Percentiles rank a stretch among this genome's conserved stretches.
phyloP scores from a whole-genome alignment of 2,329 filamentous ascomycete genomes.

The Aspergillus sp. region DNA sequence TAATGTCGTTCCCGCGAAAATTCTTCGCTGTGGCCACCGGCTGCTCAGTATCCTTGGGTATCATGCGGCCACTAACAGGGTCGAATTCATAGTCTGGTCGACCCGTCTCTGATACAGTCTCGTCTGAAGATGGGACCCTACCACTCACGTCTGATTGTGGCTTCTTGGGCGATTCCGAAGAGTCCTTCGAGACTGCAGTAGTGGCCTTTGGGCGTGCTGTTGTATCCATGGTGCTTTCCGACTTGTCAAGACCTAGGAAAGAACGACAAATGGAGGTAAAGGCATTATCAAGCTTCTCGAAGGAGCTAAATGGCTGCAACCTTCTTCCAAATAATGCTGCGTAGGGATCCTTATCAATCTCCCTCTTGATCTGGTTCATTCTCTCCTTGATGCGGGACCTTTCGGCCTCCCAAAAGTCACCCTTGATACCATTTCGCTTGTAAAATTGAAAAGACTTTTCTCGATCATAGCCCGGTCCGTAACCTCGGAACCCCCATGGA shows the following conservation, averaged over 20 bases:
- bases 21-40: neutral
- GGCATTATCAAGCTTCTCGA: constrained; percentile 22
- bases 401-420: constrained; percentile 25
- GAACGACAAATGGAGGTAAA: constrained; percentile 36
- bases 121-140: neutral
- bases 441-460: neutral
- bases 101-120: neutral
- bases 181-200: constrained; percentile 4
- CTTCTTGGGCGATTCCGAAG: neutral
- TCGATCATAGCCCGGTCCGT: constrained; percentile 11
- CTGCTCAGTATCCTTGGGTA: constrained; percentile 21
- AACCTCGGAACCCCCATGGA: constrained; percentile 21
- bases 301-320: constrained; percentile 26
- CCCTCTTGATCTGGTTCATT: constrained; percentile 40
- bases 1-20: neutral
- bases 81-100: constrained; percentile 37
- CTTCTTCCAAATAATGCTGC: constrained; percentile 43
- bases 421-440: neutral
- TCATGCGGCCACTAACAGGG: constrained; percentile 46
- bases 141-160: constrained; percentile 7
- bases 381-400: constrained; percentile 27
- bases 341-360: constrained; percentile 41
- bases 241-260: constrained; percentile 24
- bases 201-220: neutral
- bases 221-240: constrained; percentile 1